phyloP scores from a whole-genome alignment of 73 alveolate species.

The Tetrahymena thermophila region DNA sequence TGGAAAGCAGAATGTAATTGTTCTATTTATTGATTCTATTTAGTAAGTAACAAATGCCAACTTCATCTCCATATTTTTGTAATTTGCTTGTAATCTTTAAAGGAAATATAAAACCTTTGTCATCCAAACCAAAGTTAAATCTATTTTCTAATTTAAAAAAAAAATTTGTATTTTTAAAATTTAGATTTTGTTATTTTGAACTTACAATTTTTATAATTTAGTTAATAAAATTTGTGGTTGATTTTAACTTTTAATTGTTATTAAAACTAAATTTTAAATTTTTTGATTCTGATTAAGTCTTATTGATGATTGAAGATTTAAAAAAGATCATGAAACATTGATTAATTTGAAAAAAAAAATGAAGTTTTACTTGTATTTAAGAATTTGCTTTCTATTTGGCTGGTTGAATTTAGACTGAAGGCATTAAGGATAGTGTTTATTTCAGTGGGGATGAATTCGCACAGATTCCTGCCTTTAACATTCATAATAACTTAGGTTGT shows the following conservation, averaged over 20 bases:
- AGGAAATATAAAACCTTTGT: background rate
- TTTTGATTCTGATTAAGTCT: too few relatives aligned
- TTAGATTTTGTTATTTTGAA: background rate
- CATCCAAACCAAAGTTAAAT: background rate
- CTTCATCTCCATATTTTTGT: background rate
- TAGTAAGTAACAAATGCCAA: background rate
- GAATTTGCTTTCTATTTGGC: background rate
- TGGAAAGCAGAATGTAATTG: background rate
- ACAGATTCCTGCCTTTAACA: background rate
- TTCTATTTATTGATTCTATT: background rate
- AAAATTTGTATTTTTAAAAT: background rate
- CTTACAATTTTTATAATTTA: background rate
- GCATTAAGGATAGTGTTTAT: background rate
- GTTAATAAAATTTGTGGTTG: background rate
- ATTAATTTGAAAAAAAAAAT: too few relatives aligned
- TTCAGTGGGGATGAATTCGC: background rate
- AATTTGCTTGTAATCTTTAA: background rate
- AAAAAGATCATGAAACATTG: too few relatives aligned
- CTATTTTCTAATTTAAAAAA: background rate
- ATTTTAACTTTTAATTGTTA: too few relatives aligned
- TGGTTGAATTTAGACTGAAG: background rate
- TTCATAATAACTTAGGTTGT: background rate
- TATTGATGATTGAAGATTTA: too few relatives aligned
- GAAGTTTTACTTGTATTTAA: background rate
- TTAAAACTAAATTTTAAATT: too few relatives aligned